A percentile compares a stretch with the other conserved stretches of the same genome.
phyloP scores from a whole-genome alignment of 2,329 filamentous ascomycete genomes.

The Stylonectria norvegica region DNA sequence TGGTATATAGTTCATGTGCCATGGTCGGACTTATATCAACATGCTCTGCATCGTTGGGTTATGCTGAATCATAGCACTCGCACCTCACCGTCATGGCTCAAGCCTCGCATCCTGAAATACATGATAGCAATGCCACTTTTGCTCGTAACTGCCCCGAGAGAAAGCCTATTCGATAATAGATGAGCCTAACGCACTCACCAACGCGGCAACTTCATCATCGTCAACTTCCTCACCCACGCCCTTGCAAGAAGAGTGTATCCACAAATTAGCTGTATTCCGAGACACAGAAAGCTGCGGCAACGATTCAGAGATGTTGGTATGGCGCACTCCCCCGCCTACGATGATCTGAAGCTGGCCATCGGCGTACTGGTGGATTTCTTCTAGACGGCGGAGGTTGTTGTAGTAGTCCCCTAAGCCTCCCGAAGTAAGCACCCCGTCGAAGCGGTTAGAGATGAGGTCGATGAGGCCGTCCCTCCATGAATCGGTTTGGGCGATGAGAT shows the following conservation, averaged over 20 bases:
- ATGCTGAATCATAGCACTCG: too few species aligned
- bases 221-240: constrained; percentile 29
- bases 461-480: constrained; percentile 27
- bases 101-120: too few species aligned
- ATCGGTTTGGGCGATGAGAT: constrained; percentile 38
- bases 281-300: constrained; percentile 7
- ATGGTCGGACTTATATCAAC: too few species aligned
- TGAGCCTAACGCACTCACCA: constrained; percentile 9
- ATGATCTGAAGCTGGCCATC: constrained; percentile 43
- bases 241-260: constrained; percentile 49
- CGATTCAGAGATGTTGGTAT: constrained; percentile 35
- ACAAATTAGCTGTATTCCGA: constrained; percentile 26
- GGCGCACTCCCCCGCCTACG: constrained; percentile 50
- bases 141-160: not conserved
- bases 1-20: too few species aligned
- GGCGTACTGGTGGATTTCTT: constrained; percentile 31
- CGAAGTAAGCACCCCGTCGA: constrained; percentile 51
- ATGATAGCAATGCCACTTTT: not conserved
- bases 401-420: constrained; percentile 44
- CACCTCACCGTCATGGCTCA: too few species aligned
- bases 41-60: too few species aligned
- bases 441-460: constrained; percentile 41
- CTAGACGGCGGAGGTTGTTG: constrained; percentile 39
- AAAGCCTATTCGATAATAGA: not conserved
- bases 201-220: constrained; percentile 20